Evolutionary conservation across 176 grass and related monocot species (phyloP), one percentile per base, ranked within the genome.

Genomic region (Secale cereale): DNA sequence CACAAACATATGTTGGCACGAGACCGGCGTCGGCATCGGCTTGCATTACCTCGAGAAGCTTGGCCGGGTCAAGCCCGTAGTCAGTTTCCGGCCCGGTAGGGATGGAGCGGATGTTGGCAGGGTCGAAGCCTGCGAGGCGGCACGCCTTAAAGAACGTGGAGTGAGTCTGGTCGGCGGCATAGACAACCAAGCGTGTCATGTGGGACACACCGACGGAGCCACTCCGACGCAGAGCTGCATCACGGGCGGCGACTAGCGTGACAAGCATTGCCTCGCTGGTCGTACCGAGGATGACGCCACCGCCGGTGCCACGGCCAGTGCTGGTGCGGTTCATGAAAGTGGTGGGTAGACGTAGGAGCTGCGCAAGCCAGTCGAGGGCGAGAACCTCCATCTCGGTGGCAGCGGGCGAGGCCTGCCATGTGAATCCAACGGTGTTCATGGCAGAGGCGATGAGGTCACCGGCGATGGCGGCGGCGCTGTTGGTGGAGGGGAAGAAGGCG

Each of bases 321-420:
- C n/a, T 26, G 2, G 37, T 72, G 69, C 69, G 37, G n/a, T 72
- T 72, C 69, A 72, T 71, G 69, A 71, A 71, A 0, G 69, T 41
- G 0, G 69, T 15, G 10, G 69, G 69, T n/a, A 71, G 36, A 11
- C 11, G 36, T 11, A 71, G 69, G 4, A 71, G 69, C 11, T 71
- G 69, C 5, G 69, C 69, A n/a, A 71, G 69, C 69, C 69, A 71
- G n/a, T 71, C 69, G 1, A 71, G 69, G n/a, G 69, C 69, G 22
- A 71, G 35, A 36, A 71, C 69, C 69, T 71, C 69, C 69, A 71
- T 71, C n/a, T 71, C 69, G 36, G 69, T 71, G 4, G 69, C 69
- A 0, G 69, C 69, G 1, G 69, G 69, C 6, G 36, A 71, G 22
- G 69, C 69, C 36, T 71, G 69, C 69, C 69, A 71, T 2, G 69